Percentiles rank a stretch among this genome's conserved stretches.
Evolutionary conservation across 116 monocot genomes (phyloP).

Genomic region (Trichopus zeylanicus): DNA sequence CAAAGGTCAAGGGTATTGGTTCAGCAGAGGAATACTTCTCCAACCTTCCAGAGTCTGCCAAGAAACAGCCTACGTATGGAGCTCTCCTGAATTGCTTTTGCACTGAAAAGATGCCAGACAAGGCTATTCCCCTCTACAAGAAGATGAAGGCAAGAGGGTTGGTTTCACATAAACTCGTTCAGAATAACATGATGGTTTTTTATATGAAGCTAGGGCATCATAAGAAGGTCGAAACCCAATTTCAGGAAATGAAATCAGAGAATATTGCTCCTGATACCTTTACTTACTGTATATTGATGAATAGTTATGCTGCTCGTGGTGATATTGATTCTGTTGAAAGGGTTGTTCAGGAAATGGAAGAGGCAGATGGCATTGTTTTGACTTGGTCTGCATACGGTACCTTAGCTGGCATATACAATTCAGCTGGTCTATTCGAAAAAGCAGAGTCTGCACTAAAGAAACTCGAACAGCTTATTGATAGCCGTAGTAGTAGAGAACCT

Average conservation of each 20-base stretch:
- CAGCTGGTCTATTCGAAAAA: conserved; percentile 25
- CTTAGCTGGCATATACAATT: conserved; percentile 27
- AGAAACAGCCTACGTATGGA: conserved; percentile 28
- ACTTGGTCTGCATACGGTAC: conserved; percentile 32
- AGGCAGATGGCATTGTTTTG: conserved; percentile 12
- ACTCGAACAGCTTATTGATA: conserved; percentile 23
- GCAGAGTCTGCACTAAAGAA: conserved; percentile 34
- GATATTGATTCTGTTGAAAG: conserved; percentile 35
- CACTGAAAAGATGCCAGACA: conserved; percentile 19
- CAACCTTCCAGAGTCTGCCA: conserved; percentile 18
- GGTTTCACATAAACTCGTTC: conserved; percentile 13
- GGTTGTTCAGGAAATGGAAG: conserved; percentile 30
- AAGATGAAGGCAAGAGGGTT: conserved; percentile 34
- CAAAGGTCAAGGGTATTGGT: conserved; percentile 30
- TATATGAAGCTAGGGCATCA: conserved; percentile 35
- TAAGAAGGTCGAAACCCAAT: conserved; percentile 15
- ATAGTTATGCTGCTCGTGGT: conserved; percentile 22
- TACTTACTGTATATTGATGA: conserved; percentile 33
- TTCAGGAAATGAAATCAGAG: conserved; percentile 30
- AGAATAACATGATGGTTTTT: conserved; percentile 40
- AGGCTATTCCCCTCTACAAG: conserved; percentile 23
- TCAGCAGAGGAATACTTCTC: conserved; percentile 33
- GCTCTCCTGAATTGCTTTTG: conserved; percentile 34
- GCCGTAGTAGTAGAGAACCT: conserved; percentile 5
- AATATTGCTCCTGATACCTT: conserved; percentile 23